Conservation (phyloP, 1,139 yeast genomes). For the Blastobotrys indianensis region DNA sequence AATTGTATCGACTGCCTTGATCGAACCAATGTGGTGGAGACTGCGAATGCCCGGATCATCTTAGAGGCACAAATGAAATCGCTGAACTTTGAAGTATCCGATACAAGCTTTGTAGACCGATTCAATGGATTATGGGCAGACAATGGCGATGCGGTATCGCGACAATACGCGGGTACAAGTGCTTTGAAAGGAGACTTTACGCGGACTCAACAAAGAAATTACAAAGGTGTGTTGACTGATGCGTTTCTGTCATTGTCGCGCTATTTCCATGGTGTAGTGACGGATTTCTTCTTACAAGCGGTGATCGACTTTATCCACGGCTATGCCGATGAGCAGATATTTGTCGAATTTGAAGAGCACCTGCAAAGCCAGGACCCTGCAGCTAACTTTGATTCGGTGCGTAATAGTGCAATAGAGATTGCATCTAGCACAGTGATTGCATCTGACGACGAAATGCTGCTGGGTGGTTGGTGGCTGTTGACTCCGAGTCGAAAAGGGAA, state of each 20-base stretch:
- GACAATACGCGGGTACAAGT: conserved; percentile 40
- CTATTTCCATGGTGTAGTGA: conserved; percentile 38
- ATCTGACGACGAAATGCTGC: conserved; percentile 17
- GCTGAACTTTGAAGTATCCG: conserved; percentile 16
- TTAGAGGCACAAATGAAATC: conserved; percentile 28
- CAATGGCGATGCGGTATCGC: conserved; percentile 42
- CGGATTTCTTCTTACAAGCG: conserved; percentile 41
- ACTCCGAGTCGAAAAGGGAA: conserved; percentile 15
- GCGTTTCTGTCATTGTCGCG: conserved; percentile 39
- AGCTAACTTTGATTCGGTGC: conserved; percentile 23
- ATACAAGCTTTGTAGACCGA: conserved; percentile 10
- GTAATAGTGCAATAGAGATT: conserved; percentile 24
- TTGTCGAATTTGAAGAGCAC: conserved; percentile 37
- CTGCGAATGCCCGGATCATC: conserved; percentile 31
- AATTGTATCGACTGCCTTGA: conserved; percentile 32
- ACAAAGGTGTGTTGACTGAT: conserved; percentile 38
- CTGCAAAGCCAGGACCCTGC: conserved; percentile 34
- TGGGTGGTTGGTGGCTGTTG: conserved; percentile 25
- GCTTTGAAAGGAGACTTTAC: conserved; percentile 44
- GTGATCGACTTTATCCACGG: conserved; percentile 38
- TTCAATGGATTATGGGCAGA: conserved; percentile 41
- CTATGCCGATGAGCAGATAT: conserved; percentile 28
- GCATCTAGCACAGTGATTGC: conserved; percentile 18
- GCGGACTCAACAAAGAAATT: conserved; percentile 37
- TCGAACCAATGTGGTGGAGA: conserved; percentile 39